A percentile compares a stretch with the other conserved stretches of the same genome.
These are phyloP conservation scores for Fomitopsis betulina DNA, from an alignment of 1,284 basidiomycete species.

Conservation along the genomic window DNA sequence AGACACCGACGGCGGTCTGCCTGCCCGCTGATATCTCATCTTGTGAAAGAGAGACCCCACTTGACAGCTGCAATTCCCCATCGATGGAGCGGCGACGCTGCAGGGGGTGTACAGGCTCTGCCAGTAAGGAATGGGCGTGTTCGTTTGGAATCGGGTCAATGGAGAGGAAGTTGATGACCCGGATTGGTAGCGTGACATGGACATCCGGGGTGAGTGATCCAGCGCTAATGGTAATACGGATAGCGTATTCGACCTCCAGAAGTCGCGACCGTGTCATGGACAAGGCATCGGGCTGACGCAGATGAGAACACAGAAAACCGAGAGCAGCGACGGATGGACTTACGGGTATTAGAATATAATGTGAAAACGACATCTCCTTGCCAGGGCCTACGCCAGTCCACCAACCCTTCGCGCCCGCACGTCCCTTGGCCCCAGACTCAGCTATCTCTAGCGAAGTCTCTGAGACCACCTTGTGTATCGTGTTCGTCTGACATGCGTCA, in stretches of 20 bases:
- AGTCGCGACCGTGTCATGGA: slow-evolving; percentile 73
- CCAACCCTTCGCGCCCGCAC: slow-evolving; percentile 82
- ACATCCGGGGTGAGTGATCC: slow-evolving; percentile 64
- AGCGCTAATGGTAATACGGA: slow-evolving; percentile 68
- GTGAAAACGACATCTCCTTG: slow-evolving; percentile 55
- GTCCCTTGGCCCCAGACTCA: slow-evolving; percentile 57
- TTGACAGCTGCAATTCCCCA: slow-evolving; percentile 1
- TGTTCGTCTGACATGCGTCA: slow-evolving; percentile 57
- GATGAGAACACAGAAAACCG: not conserved
- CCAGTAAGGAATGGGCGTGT: slow-evolving; percentile 22
- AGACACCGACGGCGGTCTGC: not conserved
- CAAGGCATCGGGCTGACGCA: slow-evolving; percentile 55
- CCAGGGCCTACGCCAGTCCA: slow-evolving; percentile 77
- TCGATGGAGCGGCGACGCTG: slow-evolving; percentile 10
- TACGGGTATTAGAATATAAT: slow-evolving; percentile 72
- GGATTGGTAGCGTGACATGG: slow-evolving; percentile 65
- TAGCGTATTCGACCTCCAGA: slow-evolving; percentile 75
- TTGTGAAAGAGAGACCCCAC: not conserved
- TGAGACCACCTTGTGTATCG: slow-evolving; percentile 60
- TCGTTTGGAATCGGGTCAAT: slow-evolving; percentile 67
- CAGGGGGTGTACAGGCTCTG: slow-evolving; percentile 16
- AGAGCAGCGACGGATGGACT: slow-evolving; percentile 24
- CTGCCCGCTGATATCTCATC: not conserved
- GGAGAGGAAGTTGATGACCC: slow-evolving; percentile 77
- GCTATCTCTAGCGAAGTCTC: slow-evolving; percentile 66